These are phyloP conservation scores for Lyophyllum shimeji DNA, from an alignment of 768 basidiomycete genomes.

Conservation along the genomic window DNA sequence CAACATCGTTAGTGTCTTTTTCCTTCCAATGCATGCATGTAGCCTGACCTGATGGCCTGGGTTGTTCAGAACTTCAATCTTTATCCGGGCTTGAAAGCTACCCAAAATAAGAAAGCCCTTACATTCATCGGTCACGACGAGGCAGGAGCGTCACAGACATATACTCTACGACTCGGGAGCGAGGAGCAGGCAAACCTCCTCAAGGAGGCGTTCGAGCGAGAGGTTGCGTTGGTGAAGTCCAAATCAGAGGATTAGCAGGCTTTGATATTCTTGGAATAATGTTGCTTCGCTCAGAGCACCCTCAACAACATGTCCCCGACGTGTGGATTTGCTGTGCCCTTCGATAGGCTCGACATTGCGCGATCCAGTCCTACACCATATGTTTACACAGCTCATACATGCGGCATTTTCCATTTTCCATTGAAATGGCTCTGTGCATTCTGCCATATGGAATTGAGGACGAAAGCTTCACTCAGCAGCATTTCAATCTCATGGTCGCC, in stretches of 20 bases:
- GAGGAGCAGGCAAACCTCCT: conserved; percentile 57
- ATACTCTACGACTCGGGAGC: conserved; percentile 59
- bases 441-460: conserved; percentile 90
- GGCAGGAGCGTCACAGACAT: conserved; percentile 51
- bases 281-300: neutral
- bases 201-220: conserved; percentile 60
- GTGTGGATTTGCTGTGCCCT: neutral
- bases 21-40: neutral
- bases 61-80: conserved; percentile 67
- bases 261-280: neutral
- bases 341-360: neutral
- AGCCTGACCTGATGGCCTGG: conserved; percentile 8
- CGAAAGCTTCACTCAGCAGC: conserved; percentile 93
- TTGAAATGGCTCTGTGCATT: conserved; percentile 88
- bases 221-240: conserved; percentile 51
- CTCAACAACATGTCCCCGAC: neutral
- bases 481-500: conserved; percentile 94
- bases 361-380: conserved; percentile 3
- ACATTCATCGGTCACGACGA: conserved; percentile 73
- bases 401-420: conserved; percentile 39
- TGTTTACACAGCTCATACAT: conserved; percentile 7
- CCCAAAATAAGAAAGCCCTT: conserved; percentile 49
- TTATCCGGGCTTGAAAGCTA: conserved; percentile 56
- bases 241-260: conserved; percentile 26
- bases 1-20: conserved; percentile 52